Evolutionary conservation across 2,329 filamentous ascomycete species (phyloP).

Genomic region (Penicillium sp.): DNA sequence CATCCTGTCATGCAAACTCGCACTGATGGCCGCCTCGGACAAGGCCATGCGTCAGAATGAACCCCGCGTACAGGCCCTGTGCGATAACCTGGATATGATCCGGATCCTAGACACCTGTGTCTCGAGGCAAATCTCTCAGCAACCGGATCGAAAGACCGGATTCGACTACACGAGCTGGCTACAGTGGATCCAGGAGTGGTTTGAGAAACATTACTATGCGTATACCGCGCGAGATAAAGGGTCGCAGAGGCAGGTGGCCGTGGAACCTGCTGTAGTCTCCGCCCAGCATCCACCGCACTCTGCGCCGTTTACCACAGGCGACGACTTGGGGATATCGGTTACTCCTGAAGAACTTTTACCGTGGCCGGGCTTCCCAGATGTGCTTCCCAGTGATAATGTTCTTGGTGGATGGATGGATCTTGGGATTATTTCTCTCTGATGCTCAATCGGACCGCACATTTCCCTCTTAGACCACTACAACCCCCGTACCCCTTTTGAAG

Average conservation of each 20-base stretch:
- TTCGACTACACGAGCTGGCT: constrained; percentile 10
- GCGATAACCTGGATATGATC: background rate
- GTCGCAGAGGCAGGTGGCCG: background rate
- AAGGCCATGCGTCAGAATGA: background rate
- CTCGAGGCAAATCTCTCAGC: background rate
- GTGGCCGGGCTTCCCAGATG: background rate
- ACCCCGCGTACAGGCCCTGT: background rate
- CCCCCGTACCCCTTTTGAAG: too few relatives aligned
- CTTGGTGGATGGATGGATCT: constrained; percentile 7
- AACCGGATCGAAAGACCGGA: background rate
- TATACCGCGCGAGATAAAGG: background rate
- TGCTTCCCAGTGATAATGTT: background rate
- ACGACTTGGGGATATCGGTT: background rate
- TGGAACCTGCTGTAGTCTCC: background rate
- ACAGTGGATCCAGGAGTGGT: constrained; percentile 2
- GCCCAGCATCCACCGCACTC: background rate
- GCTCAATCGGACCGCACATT: too few relatives aligned
- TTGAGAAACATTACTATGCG: background rate
- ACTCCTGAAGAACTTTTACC: background rate
- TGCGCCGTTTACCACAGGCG: background rate
- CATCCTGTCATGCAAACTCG: constrained; percentile 21
- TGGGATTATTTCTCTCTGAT: background rate
- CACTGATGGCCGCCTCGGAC: constrained; percentile 1
- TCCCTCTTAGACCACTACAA: too few relatives aligned
- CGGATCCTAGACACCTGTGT: background rate